Base-by-base conservation (phyloP, 371 early-diverging fungal species). In the Lichtheimia ramosa region DNA sequence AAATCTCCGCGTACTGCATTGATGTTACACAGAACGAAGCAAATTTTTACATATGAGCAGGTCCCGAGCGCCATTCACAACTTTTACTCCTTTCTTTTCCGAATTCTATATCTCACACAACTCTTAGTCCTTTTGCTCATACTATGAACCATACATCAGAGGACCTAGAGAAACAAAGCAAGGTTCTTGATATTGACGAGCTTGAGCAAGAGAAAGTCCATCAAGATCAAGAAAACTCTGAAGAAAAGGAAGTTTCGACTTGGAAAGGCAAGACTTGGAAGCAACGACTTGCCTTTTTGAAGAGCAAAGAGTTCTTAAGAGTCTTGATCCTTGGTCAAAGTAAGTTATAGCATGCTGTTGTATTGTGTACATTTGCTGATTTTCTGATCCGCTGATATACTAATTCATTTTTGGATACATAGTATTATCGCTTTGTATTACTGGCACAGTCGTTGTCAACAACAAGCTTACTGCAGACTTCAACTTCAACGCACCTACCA, bases 381-480 rank as follows among this genome's bases (percentile, higher is more conserved):
- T 34, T 34, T n/a, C n/a, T 34, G 14, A 56, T 10, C 34, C 39
- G 27, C 57, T 28, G 18, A 62, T 21, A 25, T 43, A 34, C 34
- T 10, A 10, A 34, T 34, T 27, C 34, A 34, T 34, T 34, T 34
- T 34, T 10, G 34, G 34, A 34, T 34, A 34, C 34, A 34, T 10
- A 72, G 73, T 72, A 43, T 68, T 90, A 16, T 82, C 92, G 2
- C 71, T 92, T 16, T 92, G 91, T 60, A 88, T 90, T 56, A 89
- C 91, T 2, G 78, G 83, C 13, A 89, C 89, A 16, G 83, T 79
- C 6, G 81, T 88, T 5, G 69, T 84, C 0, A 82, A 83, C 15
- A 83, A 79, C 34, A 69, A 83, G 53, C 69, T 92, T 34, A 74
- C 84, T 18, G 66, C 48, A 25, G 58, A 66, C 10, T 70, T 59